Base-by-base conservation (phyloP, 129 eudicot genomes). In the Centaurea solstitialis region DNA sequence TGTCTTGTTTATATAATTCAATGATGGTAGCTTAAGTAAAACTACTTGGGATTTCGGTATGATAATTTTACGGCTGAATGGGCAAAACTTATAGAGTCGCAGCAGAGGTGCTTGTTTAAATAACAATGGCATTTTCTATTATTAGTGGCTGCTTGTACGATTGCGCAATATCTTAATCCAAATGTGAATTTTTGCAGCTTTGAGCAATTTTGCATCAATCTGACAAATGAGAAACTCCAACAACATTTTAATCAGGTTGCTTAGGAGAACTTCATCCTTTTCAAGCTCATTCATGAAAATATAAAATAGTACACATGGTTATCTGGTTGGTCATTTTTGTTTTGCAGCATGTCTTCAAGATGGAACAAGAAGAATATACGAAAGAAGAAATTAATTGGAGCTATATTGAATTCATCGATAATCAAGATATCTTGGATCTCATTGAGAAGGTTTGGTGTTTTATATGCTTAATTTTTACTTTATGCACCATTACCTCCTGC, bases 331-430 rank as follows among this genome's bases (percentile, higher is more conserved):
- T 41, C 28, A 2, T 69, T 72, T 76, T 81, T 77, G 67, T 74
- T 82, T 87, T 85, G 68, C 98, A 96, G 99, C 99, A 96, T 83
- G 98, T 96, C 39, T 96, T 96, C 53, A 96, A 96, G 83, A 93
- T 96, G 99, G 99, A 96, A 88, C 99, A 96, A 91, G 99, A 96
- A 76, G 99, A 96, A 85, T 96, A 96, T 72, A 94, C 97, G 9
- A 96, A 91, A 83, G 99, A 96, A 88, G 97, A 96, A 83, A 96
- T 96, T 24, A 77, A 91, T 76, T 96, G 99, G 99, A 96, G 99
- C 90, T 96, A 96, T 90, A 96, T 96, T 77, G 98, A 96, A 72
- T 96, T 96, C 74, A 82, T 96, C 79, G 99, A 96, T 78, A 96
- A 96, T 87, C 89, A 96, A 88, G 99, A 96, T 85, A 85, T 96